phyloP scores from a whole-genome alignment of 305 asterid genomes.

The Solanum hybrid region DNA sequence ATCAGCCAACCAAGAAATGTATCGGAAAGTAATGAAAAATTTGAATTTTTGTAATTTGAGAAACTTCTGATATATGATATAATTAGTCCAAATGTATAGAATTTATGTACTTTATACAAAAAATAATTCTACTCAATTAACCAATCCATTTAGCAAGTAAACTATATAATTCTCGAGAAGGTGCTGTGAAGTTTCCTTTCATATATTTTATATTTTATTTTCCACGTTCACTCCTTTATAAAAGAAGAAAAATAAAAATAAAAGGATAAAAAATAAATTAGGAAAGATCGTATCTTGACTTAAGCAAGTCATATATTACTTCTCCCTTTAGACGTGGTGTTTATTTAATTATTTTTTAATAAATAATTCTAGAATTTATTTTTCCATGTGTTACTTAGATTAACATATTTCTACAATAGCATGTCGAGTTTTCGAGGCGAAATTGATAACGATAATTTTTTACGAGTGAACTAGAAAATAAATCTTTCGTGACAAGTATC shows the following conservation, averaged over 20 bases:
- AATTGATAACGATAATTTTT: no score
- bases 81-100: no score
- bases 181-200: not conserved
- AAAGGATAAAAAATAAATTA: not conserved
- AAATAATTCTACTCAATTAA: not conserved
- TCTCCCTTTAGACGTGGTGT: not conserved
- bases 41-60: no score
- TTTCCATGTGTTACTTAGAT: not conserved
- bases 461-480: no score
- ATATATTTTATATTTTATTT: not conserved
- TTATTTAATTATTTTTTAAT: not conserved
- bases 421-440: not conserved
- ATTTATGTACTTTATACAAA: no score
- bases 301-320: not conserved
- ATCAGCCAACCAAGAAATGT: rapidly evolving
- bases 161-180: not conserved
- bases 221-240: not conserved
- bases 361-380: not conserved
- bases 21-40: no score
- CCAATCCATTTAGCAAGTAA: not conserved
- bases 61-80: no score
- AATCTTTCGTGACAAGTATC: no score
- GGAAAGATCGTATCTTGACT: not conserved
- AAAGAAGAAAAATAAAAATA: not conserved
- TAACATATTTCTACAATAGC: not conserved